These are phyloP conservation scores for Phytophthora macrochlamydospora DNA, from an alignment of 352 stramenopile genomes.

Conservation along the genomic window DNA sequence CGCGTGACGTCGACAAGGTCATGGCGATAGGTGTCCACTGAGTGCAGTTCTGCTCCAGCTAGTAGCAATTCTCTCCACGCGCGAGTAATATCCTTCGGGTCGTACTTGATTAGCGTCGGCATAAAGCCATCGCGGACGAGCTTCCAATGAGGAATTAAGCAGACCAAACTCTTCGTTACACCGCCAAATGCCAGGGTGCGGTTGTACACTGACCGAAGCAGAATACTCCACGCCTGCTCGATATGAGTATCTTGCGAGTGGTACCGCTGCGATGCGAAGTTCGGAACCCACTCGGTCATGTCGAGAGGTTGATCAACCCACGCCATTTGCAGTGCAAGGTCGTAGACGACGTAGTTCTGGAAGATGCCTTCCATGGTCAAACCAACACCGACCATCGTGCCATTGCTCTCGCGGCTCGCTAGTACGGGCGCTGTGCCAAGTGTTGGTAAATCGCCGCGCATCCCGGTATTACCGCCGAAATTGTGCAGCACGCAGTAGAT, in stretches of 20 bases:
- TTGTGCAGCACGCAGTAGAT: conserved; percentile 89
- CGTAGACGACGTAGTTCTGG: conserved; percentile 89
- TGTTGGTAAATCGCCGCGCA: conserved; percentile 75
- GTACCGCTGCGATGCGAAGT: conserved; percentile 66
- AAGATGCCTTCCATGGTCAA: conserved; percentile 89
- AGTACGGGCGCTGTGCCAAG: conserved; percentile 55
- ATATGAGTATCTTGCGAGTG: conserved; percentile 53
- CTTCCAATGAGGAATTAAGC: conserved; percentile 70
- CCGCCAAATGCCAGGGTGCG: conserved; percentile 64
- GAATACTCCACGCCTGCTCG: conserved; percentile 54
- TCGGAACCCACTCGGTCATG: conserved; percentile 51
- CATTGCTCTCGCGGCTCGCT: conserved; percentile 48
- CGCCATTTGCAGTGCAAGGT: conserved; percentile 76
- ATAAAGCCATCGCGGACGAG: conserved; percentile 74
- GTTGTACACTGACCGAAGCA: conserved; percentile 77
- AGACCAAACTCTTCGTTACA: conserved; percentile 78
- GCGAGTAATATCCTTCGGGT: conserved; percentile 58
- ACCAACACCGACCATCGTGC: conserved; percentile 77
- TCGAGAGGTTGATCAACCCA: conserved; percentile 57
- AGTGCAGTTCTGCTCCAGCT: conserved; percentile 41
- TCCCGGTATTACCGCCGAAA: conserved; percentile 78
- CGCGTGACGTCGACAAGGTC: conserved; percentile 85
- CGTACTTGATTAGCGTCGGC: conserved; percentile 75
- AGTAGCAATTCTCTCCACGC: conserved; percentile 66
- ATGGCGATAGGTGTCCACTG: conserved; percentile 66